Base-by-base conservation (phyloP, 2,329 filamentous ascomycete species). In the Trichoderma brevicompactum region DNA sequence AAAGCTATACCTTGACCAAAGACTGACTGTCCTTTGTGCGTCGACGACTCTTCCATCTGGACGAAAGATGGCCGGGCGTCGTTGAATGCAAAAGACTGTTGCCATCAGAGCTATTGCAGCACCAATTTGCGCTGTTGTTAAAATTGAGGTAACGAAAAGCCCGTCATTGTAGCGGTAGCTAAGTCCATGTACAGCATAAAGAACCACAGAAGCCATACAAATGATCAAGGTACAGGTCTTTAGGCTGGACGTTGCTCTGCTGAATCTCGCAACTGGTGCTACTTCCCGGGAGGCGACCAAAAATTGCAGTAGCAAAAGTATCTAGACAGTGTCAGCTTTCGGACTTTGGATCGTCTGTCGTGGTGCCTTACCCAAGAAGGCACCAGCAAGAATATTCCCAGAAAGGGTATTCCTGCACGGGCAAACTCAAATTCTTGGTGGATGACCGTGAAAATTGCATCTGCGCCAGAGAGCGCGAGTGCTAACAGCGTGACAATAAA, bases 1-100 rank as follows among this genome's bases (percentile, higher is more conserved):
- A 15, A 62, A 62, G 59, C 59, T 62, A 36, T 53, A 62, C 23
- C 59, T 44, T 3, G 48, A 41, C 59, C 59, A 62, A 34, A 62
- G 59, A n/a, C 48, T 62, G 38, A 41, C 28, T 19, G 59, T 52
- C 10, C 12, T 43, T 5, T 43, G 23, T 9, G 59, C 15, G 17
- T 62, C 59, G 23, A 62, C 59, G n/a, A 36, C 3, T 44, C 32
- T 53, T 36, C 59, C 59, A 43, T 62, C 23, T 15, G 59, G 59
- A 7, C 48, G 23, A 28, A 28, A 62, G 15, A 62, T 36, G 17
- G 17, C 38, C 2, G 59, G 59, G 3, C 59, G 59, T 15, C 59
- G 23, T 36, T 43, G 38, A 19, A 62, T 53, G 13, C 23, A 44
- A 17, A 8, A 50, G 40, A 53, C 43, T n/a, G 59, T 62, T 44